These are phyloP conservation scores for Phlebiopsis gigantea DNA, from an alignment of 768 basidiomycete genomes.

Conservation along the genomic window DNA sequence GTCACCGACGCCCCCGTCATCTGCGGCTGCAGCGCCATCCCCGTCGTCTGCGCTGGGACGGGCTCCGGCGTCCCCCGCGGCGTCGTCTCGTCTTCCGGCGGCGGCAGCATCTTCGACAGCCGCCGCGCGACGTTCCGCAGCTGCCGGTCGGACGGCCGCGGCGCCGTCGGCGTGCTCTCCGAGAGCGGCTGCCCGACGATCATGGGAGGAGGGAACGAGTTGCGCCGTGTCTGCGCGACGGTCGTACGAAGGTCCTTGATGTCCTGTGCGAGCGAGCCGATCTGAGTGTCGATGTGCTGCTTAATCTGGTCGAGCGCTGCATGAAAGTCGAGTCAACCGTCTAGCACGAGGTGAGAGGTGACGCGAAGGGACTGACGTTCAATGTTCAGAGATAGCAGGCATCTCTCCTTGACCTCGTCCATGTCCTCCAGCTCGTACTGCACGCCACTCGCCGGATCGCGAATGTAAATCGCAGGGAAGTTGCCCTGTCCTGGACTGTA, in stretches of 20 bases:
- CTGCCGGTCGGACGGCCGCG: constrained; percentile 70
- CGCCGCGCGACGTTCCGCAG: constrained; percentile 70
- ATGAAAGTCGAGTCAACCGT: neutral
- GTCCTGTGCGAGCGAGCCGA: constrained; percentile 78
- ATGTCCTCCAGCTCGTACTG: constrained; percentile 96
- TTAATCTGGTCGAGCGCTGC: constrained; percentile 97
- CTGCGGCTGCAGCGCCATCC: constrained; percentile 64
- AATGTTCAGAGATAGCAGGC: constrained; percentile 87
- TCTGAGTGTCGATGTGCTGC: constrained; percentile 93
- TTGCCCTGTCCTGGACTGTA: constrained; percentile 92
- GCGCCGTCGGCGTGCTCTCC: constrained; percentile 59
- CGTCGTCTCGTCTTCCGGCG: constrained; percentile 27
- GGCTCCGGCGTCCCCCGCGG: constrained; percentile 22
- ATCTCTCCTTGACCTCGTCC: constrained; percentile 85
- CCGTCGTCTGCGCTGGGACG: constrained; percentile 42
- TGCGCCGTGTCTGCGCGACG: constrained; percentile 51
- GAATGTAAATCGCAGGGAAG: constrained; percentile 93
- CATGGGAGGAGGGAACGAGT: constrained; percentile 44
- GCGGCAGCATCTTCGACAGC: constrained; percentile 64
- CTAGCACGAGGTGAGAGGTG: neutral
- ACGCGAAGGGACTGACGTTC: constrained; percentile 67
- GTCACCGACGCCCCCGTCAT: constrained; percentile 69
- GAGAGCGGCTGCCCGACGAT: constrained; percentile 48
- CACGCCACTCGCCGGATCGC: constrained; percentile 87
- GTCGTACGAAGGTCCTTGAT: constrained; percentile 80